phyloP scores from a whole-genome alignment of 1,139 yeast genomes.

The Saccharomycopsis phalli region DNA sequence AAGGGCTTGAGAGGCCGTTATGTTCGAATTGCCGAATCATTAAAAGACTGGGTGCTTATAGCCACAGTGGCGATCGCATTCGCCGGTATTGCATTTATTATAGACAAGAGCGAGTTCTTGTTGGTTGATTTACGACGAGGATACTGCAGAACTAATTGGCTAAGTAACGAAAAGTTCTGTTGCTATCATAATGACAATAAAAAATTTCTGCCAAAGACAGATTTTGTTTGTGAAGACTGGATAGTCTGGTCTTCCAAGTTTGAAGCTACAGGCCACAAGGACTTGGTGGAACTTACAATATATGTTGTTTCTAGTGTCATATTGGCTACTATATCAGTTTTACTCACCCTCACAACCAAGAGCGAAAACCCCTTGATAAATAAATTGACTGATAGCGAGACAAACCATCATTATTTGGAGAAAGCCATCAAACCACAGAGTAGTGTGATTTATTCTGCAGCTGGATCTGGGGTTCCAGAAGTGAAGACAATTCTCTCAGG shows the following conservation, averaged over 20 bases:
- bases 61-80: slow-evolving; percentile 40
- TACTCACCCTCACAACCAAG: slow-evolving; percentile 42
- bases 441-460: slow-evolving; percentile 37
- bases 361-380: slow-evolving; percentile 28
- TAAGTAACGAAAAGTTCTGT: slow-evolving; percentile 39
- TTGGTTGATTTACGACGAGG: slow-evolving; percentile 50
- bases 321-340: slow-evolving; percentile 40
- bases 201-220: slow-evolving; percentile 17
- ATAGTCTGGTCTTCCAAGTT: slow-evolving; percentile 37
- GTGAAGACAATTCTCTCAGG: slow-evolving; percentile 49
- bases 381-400: not conserved
- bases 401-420: not conserved
- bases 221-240: slow-evolving; percentile 34
- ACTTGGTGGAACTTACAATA: slow-evolving; percentile 31
- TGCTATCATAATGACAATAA: slow-evolving; percentile 1
- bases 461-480: slow-evolving; percentile 62
- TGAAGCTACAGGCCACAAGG: slow-evolving; percentile 9
- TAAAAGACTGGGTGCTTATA: slow-evolving; percentile 44
- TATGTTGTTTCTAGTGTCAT: slow-evolving; percentile 35
- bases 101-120: slow-evolving; percentile 42
- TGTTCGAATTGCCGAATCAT: slow-evolving; percentile 27
- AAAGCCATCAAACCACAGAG: not conserved
- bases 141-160: slow-evolving; percentile 42
- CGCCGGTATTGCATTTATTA: slow-evolving; percentile 43
- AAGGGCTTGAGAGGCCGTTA: slow-evolving; percentile 30